Evolutionary conservation across 1,139 yeast genomes (phyloP).

Genomic region (Yamadazyma atlantica): DNA sequence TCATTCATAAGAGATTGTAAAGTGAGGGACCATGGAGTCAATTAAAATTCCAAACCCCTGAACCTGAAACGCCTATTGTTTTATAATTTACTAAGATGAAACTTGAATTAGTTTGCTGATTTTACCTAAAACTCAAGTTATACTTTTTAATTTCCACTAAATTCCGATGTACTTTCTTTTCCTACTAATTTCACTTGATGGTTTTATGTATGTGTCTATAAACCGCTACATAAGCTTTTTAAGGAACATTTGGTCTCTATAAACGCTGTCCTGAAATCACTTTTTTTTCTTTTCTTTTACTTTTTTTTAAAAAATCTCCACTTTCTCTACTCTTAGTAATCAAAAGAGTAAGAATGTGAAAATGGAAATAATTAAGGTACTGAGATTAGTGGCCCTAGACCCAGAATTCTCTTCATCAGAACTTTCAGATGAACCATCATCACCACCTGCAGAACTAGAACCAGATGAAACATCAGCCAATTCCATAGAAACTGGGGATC

Average conservation of each 20-base stretch:
- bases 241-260: no score
- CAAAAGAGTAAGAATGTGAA: slow-evolving; percentile 8
- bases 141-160: no score
- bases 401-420: slow-evolving; percentile 25
- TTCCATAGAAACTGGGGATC: slow-evolving; percentile 23
- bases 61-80: no score
- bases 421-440: slow-evolving; percentile 7
- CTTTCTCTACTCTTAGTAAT: neutral
- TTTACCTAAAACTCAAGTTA: no score
- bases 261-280: neutral
- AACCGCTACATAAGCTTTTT: neutral
- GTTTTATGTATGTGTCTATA: no score
- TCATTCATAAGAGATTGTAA: no score
- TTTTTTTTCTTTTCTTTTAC: neutral
- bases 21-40: no score
- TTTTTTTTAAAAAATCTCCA: neutral
- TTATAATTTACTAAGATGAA: no score
- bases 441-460: slow-evolving; percentile 15
- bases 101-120: no score
- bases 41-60: no score
- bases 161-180: no score
- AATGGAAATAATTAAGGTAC: slow-evolving; percentile 1
- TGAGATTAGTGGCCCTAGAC: slow-evolving; percentile 13
- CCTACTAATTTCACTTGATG: no score
- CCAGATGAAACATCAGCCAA: slow-evolving; percentile 23